A percentile compares a stretch with the other conserved stretches of the same genome.
These are phyloP conservation scores for Suillus subluteus DNA, from an alignment of 768 basidiomycete species.

Conservation along the genomic window DNA sequence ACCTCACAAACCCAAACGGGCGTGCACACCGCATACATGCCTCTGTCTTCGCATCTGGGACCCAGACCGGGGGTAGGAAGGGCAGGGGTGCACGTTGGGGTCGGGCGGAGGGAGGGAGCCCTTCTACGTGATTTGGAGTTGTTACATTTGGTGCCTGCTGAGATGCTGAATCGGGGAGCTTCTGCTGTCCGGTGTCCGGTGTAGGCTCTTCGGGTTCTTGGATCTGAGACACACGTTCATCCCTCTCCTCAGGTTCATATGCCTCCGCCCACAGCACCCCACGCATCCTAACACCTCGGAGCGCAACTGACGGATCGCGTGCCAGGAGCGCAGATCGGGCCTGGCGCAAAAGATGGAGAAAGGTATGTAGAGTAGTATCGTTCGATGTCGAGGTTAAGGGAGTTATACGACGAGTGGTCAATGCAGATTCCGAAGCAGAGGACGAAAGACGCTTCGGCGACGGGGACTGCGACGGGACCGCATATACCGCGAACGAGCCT, in stretches of 20 bases:
- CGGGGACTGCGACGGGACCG: constrained; percentile 45
- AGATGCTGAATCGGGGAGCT: neutral
- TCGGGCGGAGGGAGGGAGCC: neutral
- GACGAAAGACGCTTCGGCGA: neutral
- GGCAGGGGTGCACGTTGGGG: constrained; percentile 39
- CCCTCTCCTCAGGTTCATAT: neutral
- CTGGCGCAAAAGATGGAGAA: constrained; percentile 7
- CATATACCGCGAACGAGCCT: constrained; percentile 75
- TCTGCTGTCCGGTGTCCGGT: neutral
- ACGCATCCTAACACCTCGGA: constrained; percentile 7
- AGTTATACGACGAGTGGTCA: neutral
- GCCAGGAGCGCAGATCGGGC: constrained; percentile 2
- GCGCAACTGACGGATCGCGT: constrained; percentile 2
- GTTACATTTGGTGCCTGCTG: neutral
- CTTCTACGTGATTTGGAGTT: neutral
- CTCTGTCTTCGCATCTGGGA: constrained; percentile 83
- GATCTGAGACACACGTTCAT: neutral
- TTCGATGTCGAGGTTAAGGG: neutral
- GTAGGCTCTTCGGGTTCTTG: neutral
- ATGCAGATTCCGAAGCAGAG: neutral
- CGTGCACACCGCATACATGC: constrained; percentile 85
- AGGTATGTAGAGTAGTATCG: constrained; percentile 2
- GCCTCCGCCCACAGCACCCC: constrained; percentile 9
- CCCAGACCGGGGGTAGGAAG: constrained; percentile 92
- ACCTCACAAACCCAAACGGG: constrained; percentile 58